Evolutionary conservation across 345 rosid genomes (phyloP).

Genomic region (Eucalyptus fibrosa): DNA sequence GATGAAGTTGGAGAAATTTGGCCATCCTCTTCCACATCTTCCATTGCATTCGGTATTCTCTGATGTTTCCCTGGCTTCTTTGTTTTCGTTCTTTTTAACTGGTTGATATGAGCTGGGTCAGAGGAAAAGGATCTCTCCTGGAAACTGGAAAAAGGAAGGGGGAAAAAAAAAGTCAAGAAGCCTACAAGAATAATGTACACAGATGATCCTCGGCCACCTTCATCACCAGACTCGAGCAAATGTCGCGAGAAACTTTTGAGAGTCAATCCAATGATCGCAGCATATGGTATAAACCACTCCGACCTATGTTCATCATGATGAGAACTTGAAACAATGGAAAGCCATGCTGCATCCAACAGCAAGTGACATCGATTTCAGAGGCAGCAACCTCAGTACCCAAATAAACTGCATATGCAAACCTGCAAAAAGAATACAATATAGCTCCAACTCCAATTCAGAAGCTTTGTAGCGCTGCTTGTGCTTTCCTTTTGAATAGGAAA

Average conservation of each 20-base stretch:
- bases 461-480: neutral
- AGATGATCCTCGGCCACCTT: neutral
- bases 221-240: neutral
- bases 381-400: neutral
- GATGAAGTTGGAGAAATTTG: constrained; percentile 16
- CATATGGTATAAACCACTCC: neutral
- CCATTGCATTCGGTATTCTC: neutral
- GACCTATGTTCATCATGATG: neutral
- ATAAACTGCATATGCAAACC: neutral
- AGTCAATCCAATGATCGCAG: neutral
- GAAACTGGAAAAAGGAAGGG: neutral
- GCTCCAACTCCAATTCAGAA: neutral
- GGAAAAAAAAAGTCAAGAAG: neutral
- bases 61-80: neutral
- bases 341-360: neutral
- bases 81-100: neutral
- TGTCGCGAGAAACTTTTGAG: neutral
- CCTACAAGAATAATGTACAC: neutral
- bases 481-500: neutral
- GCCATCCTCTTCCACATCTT: neutral
- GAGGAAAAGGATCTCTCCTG: neutral
- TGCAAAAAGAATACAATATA: neutral
- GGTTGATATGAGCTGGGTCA: neutral
- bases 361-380: neutral
- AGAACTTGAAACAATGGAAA: neutral